Evolutionary conservation across 1,139 yeast genomes (phyloP).

Genomic region (Diutina siamensis): DNA sequence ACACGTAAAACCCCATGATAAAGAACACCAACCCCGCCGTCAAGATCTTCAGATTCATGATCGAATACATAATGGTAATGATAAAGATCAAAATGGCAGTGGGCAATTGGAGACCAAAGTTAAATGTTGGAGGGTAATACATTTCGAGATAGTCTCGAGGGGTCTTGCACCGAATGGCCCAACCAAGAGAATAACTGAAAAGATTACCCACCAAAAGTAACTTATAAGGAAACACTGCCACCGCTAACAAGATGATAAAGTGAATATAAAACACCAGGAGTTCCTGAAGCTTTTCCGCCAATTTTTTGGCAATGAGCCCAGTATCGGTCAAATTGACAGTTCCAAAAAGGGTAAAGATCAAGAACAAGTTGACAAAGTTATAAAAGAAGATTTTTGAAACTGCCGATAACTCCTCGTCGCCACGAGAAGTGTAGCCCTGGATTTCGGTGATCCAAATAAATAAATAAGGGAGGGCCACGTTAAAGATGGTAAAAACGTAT

Average conservation of each 20-base stretch:
- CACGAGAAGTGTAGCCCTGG: conserved; percentile 65
- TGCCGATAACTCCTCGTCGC: conserved; percentile 65
- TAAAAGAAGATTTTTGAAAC: conserved; percentile 71
- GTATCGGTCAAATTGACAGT: conserved; percentile 62
- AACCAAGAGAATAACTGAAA: background rate
- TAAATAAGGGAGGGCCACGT: conserved; percentile 56
- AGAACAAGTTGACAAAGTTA: conserved; percentile 64
- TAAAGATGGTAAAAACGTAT: conserved; percentile 57
- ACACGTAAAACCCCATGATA: conserved; percentile 62
- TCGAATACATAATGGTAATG: conserved; percentile 66
- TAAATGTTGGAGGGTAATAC: conserved; percentile 67
- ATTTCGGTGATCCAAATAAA: conserved; percentile 54
- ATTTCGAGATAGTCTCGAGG: conserved; percentile 56
- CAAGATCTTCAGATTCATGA: conserved; percentile 64
- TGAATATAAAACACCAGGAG: conserved; percentile 65
- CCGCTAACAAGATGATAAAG: conserved; percentile 60
- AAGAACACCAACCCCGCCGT: conserved; percentile 67
- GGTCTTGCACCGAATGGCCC: conserved; percentile 10
- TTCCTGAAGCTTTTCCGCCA: conserved; percentile 60
- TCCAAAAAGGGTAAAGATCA: conserved; percentile 73
- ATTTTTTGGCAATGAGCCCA: conserved; percentile 58
- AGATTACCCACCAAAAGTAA: conserved; percentile 39
- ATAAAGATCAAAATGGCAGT: conserved; percentile 69
- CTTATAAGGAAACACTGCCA: conserved; percentile 70
- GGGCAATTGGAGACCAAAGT: conserved; percentile 73